A percentile compares a stretch with the other conserved stretches of the same genome.
Evolutionary conservation across 306 rosid species (phyloP).

Genomic region (Acmispon strigosus): DNA sequence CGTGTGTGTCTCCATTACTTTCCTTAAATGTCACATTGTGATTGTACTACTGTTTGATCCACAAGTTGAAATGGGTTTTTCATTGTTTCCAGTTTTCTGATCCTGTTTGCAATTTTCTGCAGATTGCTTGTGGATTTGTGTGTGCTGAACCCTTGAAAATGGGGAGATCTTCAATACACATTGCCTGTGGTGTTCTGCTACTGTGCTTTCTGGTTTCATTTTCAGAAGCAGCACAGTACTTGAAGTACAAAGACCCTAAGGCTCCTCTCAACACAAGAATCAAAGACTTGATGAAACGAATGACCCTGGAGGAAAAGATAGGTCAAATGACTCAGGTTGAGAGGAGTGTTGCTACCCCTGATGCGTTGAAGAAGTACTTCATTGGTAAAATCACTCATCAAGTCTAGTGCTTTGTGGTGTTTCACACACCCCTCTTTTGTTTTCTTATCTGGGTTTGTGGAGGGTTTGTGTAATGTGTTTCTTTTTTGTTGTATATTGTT

Average conservation of each 20-base stretch:
- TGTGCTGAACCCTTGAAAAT: slow-evolving; percentile 24
- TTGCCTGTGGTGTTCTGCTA: slow-evolving; percentile 46
- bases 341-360: slow-evolving; percentile 57
- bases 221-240: slow-evolving; percentile 45
- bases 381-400: slow-evolving; percentile 40
- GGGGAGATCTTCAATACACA: slow-evolving; percentile 41
- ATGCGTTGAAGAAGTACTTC: slow-evolving; percentile 58
- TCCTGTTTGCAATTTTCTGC: slow-evolving; percentile 2
- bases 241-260: slow-evolving; percentile 75
- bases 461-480: neutral
- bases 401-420: neutral
- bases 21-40: neutral
- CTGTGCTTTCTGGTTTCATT: slow-evolving; percentile 39
- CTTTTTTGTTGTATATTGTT: neutral
- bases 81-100: neutral
- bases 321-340: slow-evolving; percentile 96
- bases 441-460: too few species aligned
- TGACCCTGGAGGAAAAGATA: slow-evolving; percentile 77
- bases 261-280: slow-evolving; percentile 55
- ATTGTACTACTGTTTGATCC: neutral
- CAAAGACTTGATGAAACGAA: slow-evolving; percentile 53
- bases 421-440: neutral
- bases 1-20: neutral
- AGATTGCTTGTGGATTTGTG: slow-evolving; percentile 22
- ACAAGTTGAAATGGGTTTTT: neutral